Base-by-base conservation (phyloP, 1,284 basidiomycete species). In the Cutaneotrichosporon dermatis region DNA sequence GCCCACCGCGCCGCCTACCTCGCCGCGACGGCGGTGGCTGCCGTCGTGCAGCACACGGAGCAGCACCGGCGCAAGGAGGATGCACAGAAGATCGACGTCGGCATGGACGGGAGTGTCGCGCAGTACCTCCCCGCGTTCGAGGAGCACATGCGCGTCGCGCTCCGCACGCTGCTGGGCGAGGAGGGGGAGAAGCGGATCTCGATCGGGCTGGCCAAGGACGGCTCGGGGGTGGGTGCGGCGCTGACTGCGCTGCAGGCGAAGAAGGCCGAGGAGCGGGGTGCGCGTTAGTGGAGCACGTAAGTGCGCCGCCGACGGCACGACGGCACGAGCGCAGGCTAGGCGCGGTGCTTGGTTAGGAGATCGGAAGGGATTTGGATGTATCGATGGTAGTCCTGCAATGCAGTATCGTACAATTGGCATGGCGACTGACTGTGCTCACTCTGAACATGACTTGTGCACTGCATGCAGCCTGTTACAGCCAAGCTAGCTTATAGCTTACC, bases 171-270 rank as follows among this genome's bases (percentile, higher is more conserved):
- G 39, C 83, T 98, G 10, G 93, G 95, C 6, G 81, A 85, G 44
- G 84, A 90, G 44, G 85, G 88, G 4, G 92, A 92, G 79, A 82
- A 84, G 70, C 81, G 85, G 41, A 85, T 96, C 6, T 84, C 87
- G 62, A 90, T 98, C 67, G 93, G 91, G 25, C 77, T 97, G 68
- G 95, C 95, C 4, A 98, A 96, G 79, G 96, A 99, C 72, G 95
- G 96, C 33, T 94, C 90, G 73, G 96, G 95, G 55, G 92, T 95
- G 43, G 95, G 95, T 72, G 78, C 78, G 44, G 78, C 77, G 15
- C 67, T 79, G 9, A 75, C 75, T 36, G 78, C 78, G 8, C 65
- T 79, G 37, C 75, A 77, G 69, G 78, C 78, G 13, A 79, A 79
- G 68, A 78, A 78, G 66, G 78, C 77, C 3, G 44, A 64, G 44